These are phyloP conservation scores for Larix kaempferi DNA, from an alignment of 75 land plant species.

Conservation along the genomic window DNA sequence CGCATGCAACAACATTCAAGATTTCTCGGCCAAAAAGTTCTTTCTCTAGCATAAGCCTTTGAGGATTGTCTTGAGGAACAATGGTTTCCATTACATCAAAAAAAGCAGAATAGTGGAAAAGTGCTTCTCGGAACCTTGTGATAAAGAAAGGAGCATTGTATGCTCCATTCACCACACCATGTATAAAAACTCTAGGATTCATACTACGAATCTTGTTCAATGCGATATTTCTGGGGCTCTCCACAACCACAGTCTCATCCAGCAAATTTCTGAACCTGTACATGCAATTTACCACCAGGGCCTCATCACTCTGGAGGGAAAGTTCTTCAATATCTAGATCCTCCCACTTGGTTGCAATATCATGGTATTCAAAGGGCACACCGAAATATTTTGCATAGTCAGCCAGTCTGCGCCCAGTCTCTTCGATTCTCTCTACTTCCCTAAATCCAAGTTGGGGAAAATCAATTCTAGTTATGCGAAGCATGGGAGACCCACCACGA, in stretches of 20 bases:
- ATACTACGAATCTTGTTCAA: conserved; percentile 56
- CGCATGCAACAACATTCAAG: conserved; percentile 81
- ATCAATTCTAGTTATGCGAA: conserved; percentile 86
- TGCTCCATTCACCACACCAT: conserved; percentile 63
- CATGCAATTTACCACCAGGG: conserved; percentile 63
- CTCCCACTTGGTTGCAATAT: conserved; percentile 82
- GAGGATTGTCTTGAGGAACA: conserved; percentile 40
- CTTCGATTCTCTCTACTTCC: conserved; percentile 64
- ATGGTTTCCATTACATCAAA: too few species aligned
- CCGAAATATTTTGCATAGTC: conserved; percentile 51
- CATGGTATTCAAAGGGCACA: conserved; percentile 71
- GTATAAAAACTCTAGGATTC: conserved; percentile 63
- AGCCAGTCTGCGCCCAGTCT: conserved; percentile 56
- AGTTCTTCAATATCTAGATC: conserved; percentile 49
- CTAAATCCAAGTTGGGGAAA: conserved; percentile 70
- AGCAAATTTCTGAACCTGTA: conserved; percentile 47
- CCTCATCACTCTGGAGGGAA: conserved; percentile 43
- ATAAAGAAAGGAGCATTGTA: conserved; percentile 80
- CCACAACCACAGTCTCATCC: conserved; percentile 67
- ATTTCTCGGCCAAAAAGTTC: conserved; percentile 59
- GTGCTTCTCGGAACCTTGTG: conserved; percentile 74
- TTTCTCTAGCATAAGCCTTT: conserved; percentile 53
- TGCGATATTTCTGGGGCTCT: conserved; percentile 61
- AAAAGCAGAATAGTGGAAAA: conserved; percentile 63
- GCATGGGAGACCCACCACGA: conserved; percentile 70